These are phyloP conservation scores for Suillus bovinus DNA, from an alignment of 768 basidiomycete genomes.

Conservation along the genomic window DNA sequence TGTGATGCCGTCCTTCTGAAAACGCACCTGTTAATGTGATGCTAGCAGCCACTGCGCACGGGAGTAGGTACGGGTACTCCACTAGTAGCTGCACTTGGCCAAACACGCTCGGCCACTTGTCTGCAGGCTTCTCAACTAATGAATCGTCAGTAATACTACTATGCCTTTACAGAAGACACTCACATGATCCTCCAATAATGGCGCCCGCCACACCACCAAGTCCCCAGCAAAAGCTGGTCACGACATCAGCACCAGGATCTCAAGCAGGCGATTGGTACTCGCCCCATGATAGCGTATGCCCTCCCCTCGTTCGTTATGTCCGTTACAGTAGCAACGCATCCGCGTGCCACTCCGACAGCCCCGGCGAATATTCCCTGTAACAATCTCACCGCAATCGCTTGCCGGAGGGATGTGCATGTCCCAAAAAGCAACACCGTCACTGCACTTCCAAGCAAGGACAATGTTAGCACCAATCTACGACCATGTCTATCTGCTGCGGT, in stretches of 20 bases:
- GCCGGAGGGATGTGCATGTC: conserved; percentile 68
- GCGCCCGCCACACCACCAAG: conserved; percentile 93
- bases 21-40: conserved; percentile 70
- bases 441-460: conserved; percentile 85
- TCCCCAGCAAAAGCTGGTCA: conserved; percentile 86
- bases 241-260: conserved; percentile 7
- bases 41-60: conserved; percentile 74
- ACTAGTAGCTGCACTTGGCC: conserved; percentile 64
- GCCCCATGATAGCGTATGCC: conserved; percentile 94
- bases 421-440: conserved; percentile 78
- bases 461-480: conserved; percentile 76
- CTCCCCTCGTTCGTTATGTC: conserved; percentile 91
- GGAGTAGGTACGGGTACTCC: conserved; percentile 87
- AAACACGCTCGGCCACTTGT: conserved; percentile 84
- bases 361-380: conserved; percentile 92
- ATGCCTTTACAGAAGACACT: conserved; percentile 29
- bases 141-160: conserved; percentile 15
- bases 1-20: neutral
- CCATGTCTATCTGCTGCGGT: conserved; percentile 95
- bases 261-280: conserved; percentile 1
- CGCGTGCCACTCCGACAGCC: conserved; percentile 92
- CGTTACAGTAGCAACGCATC: conserved; percentile 83
- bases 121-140: conserved; percentile 78
- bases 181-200: conserved; percentile 82
- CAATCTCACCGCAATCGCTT: conserved; percentile 85